These are phyloP conservation scores for Agrostemma githago DNA, from an alignment of 148 eudicot species.

Conservation along the genomic window DNA sequence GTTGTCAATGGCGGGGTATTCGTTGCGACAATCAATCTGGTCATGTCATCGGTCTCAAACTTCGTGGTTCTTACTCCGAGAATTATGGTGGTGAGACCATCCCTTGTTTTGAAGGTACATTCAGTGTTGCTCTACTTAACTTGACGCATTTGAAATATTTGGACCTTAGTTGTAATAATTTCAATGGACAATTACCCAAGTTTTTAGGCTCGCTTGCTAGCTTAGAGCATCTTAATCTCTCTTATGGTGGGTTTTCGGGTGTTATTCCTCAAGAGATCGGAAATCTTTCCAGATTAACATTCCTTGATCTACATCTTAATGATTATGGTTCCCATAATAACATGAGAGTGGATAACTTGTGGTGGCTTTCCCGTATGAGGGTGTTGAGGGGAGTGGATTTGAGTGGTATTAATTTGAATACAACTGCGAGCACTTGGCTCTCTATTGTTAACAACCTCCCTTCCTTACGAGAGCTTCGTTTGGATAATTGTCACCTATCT, in stretches of 20 bases:
- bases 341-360: slow-evolving; percentile 5
- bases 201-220: slow-evolving; percentile 13
- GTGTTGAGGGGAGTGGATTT: not conserved
- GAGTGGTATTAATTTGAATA: slow-evolving; percentile 4
- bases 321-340: too few relatives aligned
- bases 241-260: slow-evolving; percentile 3
- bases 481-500: not conserved
- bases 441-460: slow-evolving; percentile 16
- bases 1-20: slow-evolving; percentile 22
- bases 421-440: slow-evolving; percentile 4
- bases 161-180: slow-evolving; percentile 16
- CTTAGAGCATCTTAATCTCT: slow-evolving; percentile 15
- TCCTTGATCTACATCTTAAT: too few relatives aligned
- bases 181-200: slow-evolving; percentile 4
- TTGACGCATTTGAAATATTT: slow-evolving; percentile 18
- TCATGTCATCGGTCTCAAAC: slow-evolving; percentile 17
- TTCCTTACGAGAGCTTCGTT: slow-evolving; percentile 1
- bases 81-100: not conserved
- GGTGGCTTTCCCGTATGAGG: slow-evolving; percentile 10
- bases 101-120: slow-evolving; percentile 17
- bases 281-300: not conserved
- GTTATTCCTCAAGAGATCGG: slow-evolving; percentile 5
- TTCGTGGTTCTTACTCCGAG: not conserved
- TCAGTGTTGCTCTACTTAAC: not conserved
- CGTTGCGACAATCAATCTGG: slow-evolving; percentile 17